phyloP scores from a whole-genome alignment of 2,329 filamentous ascomycete species.

The Fusarium sp. region DNA sequence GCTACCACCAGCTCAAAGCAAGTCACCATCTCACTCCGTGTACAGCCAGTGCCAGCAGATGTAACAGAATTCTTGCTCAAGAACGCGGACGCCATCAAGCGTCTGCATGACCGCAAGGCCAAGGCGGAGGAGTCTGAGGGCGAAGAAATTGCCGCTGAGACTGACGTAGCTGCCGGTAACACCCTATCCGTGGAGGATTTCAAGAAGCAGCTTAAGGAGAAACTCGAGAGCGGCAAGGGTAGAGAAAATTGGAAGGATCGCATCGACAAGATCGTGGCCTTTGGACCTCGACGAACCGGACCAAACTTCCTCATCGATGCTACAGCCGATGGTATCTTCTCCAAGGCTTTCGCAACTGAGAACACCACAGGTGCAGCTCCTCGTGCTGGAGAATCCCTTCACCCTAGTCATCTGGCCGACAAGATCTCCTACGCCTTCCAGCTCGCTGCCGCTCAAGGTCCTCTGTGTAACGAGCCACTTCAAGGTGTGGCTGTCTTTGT shows the following conservation, averaged over 20 bases:
- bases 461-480: slow-evolving; percentile 91
- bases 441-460: slow-evolving; percentile 87
- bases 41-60: slow-evolving; percentile 80
- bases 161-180: slow-evolving; percentile 69
- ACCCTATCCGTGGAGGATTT: slow-evolving; percentile 81
- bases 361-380: slow-evolving; percentile 50
- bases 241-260: slow-evolving; percentile 80
- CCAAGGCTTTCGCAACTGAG: slow-evolving; percentile 71
- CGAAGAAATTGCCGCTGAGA: slow-evolving; percentile 64
- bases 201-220: slow-evolving; percentile 75
- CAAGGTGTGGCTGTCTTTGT: slow-evolving; percentile 94
- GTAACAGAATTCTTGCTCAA: slow-evolving; percentile 90
- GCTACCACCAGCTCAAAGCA: slow-evolving; percentile 87
- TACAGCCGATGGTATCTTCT: slow-evolving; percentile 77
- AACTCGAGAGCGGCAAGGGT: slow-evolving; percentile 78
- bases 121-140: slow-evolving; percentile 53
- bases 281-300: slow-evolving; percentile 86
- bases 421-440: slow-evolving; percentile 96
- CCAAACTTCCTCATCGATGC: slow-evolving; percentile 91
- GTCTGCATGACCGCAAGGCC: slow-evolving; percentile 76
- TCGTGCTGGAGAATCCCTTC: slow-evolving; percentile 62
- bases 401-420: slow-evolving; percentile 81
- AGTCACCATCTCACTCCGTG: slow-evolving; percentile 79
- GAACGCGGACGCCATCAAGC: slow-evolving; percentile 82
- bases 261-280: slow-evolving; percentile 86